Conservation (phyloP, 371 early-diverging fungal genomes). For the Rhizopus microsporus region DNA sequence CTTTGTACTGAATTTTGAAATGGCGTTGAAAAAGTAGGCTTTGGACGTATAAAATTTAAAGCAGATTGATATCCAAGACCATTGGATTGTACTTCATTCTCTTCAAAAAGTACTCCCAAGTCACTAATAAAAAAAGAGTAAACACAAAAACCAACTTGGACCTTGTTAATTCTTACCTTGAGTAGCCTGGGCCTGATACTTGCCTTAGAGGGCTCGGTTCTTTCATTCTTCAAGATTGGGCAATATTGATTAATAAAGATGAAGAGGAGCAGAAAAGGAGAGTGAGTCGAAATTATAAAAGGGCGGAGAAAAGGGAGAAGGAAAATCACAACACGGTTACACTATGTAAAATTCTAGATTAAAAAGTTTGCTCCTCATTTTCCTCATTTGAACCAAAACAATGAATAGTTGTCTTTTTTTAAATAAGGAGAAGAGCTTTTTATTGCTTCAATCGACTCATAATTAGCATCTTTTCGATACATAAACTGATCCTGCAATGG, state of each 20-base stretch:
- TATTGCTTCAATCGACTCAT: too few species aligned
- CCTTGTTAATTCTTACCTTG: slow-evolving; percentile 10
- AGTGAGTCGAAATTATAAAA: neutral
- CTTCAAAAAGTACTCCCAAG: slow-evolving; percentile 45
- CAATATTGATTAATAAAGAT: slow-evolving; percentile 4
- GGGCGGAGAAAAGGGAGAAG: slow-evolving; percentile 9
- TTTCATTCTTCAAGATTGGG: slow-evolving; percentile 15
- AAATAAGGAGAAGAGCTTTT: too few species aligned
- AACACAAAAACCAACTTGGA: neutral
- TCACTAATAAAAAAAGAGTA: slow-evolving; percentile 23
- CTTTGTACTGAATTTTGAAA: slow-evolving; percentile 7
- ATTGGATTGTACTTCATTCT: slow-evolving; percentile 28
- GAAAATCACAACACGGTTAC: slow-evolving; percentile 7
- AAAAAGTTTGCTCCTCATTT: neutral
- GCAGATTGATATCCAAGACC: slow-evolving; percentile 18
- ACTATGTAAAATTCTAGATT: slow-evolving; percentile 3
- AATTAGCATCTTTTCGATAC: too few species aligned
- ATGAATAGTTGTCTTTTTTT: too few species aligned
- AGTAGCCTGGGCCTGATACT: slow-evolving; percentile 25
- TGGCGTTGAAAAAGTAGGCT: slow-evolving; percentile 20
- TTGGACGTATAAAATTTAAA: slow-evolving; percentile 32
- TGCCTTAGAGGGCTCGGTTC: slow-evolving; percentile 28
- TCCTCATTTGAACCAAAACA: too few species aligned
- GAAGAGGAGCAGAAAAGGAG: slow-evolving; percentile 11
- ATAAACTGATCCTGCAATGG: too few species aligned